Conservation (phyloP, 169 alveolate genomes). For the Cryptosporidium sp. region DNA sequence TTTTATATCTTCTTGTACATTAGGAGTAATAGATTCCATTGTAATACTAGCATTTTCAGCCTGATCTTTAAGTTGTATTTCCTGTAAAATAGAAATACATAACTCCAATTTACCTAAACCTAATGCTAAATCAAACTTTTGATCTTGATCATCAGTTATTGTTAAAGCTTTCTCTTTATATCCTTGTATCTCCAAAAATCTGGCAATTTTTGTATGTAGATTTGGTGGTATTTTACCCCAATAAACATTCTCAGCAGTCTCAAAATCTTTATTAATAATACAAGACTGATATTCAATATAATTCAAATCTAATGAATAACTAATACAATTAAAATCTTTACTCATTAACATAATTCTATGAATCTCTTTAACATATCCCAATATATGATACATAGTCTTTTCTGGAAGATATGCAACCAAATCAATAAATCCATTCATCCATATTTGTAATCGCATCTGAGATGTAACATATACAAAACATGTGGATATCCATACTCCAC, state of each 20-base stretch:
- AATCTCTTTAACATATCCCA: slow-evolving; percentile 86
- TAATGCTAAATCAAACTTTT: slow-evolving; percentile 92
- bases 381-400: slow-evolving; percentile 82
- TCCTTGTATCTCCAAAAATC: slow-evolving; percentile 91
- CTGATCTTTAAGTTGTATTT: slow-evolving; percentile 77
- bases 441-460: slow-evolving; percentile 83
- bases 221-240: slow-evolving; percentile 82
- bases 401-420: slow-evolving; percentile 82
- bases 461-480: slow-evolving; percentile 84
- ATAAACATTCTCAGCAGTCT: slow-evolving; percentile 84
- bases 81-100: slow-evolving; percentile 84
- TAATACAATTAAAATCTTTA: slow-evolving; percentile 80
- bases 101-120: slow-evolving; percentile 87
- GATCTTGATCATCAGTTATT: slow-evolving; percentile 91
- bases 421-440: slow-evolving; percentile 85
- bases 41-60: neutral
- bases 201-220: slow-evolving; percentile 89
- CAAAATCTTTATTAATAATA: slow-evolving; percentile 79
- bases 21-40: neutral
- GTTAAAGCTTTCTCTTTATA: slow-evolving; percentile 90
- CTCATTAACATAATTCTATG: slow-evolving; percentile 82
- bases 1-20: slow-evolving; percentile 48
- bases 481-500: slow-evolving; percentile 88
- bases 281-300: slow-evolving; percentile 83
- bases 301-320: slow-evolving; percentile 78